Percentiles rank a stretch among this genome's conserved stretches.
Evolutionary conservation across 768 basidiomycete genomes (phyloP).

Genomic region (Leucosporidium yakuticum): DNA sequence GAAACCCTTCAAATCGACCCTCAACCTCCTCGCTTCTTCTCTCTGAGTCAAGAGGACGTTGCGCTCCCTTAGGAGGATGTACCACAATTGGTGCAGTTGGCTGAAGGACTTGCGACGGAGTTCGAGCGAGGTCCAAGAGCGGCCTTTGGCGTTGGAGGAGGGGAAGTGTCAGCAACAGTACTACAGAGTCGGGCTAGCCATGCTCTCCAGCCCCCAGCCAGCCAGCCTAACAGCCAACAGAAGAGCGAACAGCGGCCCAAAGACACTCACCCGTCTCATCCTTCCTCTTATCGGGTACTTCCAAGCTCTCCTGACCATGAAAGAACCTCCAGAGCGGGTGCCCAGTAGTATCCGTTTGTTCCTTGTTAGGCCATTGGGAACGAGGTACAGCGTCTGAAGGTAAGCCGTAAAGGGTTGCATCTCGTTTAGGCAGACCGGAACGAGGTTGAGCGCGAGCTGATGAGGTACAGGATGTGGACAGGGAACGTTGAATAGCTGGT

Average conservation of each 20-base stretch:
- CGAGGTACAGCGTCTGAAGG: background rate
- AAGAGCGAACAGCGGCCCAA: too few species aligned
- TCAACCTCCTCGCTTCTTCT: slow-evolving; percentile 66
- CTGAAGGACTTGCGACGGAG: slow-evolving; percentile 84
- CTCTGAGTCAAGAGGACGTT: slow-evolving; percentile 84
- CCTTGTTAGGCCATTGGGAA: slow-evolving; percentile 9
- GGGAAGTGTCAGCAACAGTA: background rate
- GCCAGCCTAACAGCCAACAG: too few species aligned
- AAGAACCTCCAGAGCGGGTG: slow-evolving; percentile 41
- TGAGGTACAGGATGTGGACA: too few species aligned
- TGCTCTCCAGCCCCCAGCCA: background rate
- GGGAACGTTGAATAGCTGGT: too few species aligned
- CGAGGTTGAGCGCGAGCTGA: too few species aligned
- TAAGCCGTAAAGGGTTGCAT: slow-evolving; percentile 34
- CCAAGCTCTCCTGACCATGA: slow-evolving; percentile 28
- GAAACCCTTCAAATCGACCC: slow-evolving; percentile 39
- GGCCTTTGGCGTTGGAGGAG: slow-evolving; percentile 52
- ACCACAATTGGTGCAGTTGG: slow-evolving; percentile 95
- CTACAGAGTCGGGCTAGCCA: background rate
- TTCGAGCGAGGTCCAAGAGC: slow-evolving; percentile 79
- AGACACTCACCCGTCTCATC: slow-evolving; percentile 25
- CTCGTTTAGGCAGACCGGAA: slow-evolving; percentile 33
- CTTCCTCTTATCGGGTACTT: slow-evolving; percentile 24
- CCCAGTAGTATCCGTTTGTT: slow-evolving; percentile 17
- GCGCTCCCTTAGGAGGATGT: slow-evolving; percentile 75